These are phyloP conservation scores for Talaromyces sp. DNA, from an alignment of 2,329 filamentous ascomycete species.

Conservation along the genomic window DNA sequence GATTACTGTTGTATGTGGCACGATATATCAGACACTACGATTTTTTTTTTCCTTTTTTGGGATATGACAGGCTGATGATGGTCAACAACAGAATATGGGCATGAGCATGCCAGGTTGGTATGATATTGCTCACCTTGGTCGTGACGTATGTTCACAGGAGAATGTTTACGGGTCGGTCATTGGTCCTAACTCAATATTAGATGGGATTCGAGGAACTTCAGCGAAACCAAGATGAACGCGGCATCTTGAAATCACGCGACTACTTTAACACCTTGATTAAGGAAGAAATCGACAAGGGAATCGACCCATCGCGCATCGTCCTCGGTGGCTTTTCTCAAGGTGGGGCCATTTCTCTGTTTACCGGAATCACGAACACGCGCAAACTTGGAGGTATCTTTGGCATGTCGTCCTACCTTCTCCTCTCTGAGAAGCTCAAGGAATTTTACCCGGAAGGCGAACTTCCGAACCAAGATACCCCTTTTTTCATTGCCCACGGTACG, in stretches of 20 bases:
- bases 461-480: slow-evolving; percentile 68
- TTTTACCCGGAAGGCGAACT: slow-evolving; percentile 45
- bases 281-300: slow-evolving; percentile 72
- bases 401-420: slow-evolving; percentile 73
- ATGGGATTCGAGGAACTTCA: slow-evolving; percentile 37
- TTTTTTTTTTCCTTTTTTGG: too few species aligned
- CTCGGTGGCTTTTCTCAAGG: slow-evolving; percentile 66
- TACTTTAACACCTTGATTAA: slow-evolving; percentile 78
- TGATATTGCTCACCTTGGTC: slow-evolving; percentile 42
- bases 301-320: slow-evolving; percentile 76
- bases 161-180: not conserved
- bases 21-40: not conserved
- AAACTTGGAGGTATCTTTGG: slow-evolving; percentile 86
- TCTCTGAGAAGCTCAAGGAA: slow-evolving; percentile 60
- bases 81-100: slow-evolving; percentile 58
- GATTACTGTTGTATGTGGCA: slow-evolving; percentile 64
- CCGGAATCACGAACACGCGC: slow-evolving; percentile 66
- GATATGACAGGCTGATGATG: not conserved
- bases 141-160: slow-evolving; percentile 28
- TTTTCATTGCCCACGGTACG: slow-evolving; percentile 87
- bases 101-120: slow-evolving; percentile 71
- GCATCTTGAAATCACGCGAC: slow-evolving; percentile 66
- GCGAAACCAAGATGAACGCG: slow-evolving; percentile 51
- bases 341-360: slow-evolving; percentile 77
- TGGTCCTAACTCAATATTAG: slow-evolving; percentile 17